Evolutionary conservation across 1,139 yeast species (phyloP), one percentile per base, ranked within the genome.

Genomic region (Meyerozyma athensensis): DNA sequence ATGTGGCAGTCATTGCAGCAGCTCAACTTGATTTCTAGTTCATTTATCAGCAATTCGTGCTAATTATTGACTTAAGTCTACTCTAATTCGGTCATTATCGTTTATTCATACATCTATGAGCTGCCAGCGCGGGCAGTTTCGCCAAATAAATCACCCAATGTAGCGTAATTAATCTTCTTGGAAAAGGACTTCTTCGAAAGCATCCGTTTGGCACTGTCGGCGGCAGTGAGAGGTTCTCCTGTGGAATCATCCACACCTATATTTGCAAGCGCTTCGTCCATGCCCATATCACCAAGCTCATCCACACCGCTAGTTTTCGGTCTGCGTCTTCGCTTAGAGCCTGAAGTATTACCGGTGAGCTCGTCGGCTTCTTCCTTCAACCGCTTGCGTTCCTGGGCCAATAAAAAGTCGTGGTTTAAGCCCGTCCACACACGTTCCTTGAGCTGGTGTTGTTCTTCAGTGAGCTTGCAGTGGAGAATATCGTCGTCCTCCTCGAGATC

Each of bases 391-490:
- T 92, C 97, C 59, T 87, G 96, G 37, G 83, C 94, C 19, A 87
- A 61, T 41, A 92, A 65, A 52, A 80, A 94, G 23, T 90, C 97
- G 42, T 85, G 86, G 59, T 92, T 87, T 38, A 86, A 69, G 1
- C 94, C 89, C 40, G 85, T 78, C 97, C 98, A 92, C 5, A 89
- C 77, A 43, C 82, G 71, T 47, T 86, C 89, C 59, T 86, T 90
- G 51, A 80, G 53, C 39, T 67, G 61, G 39, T 48, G 72, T 47
- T 92, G 96, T 34, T 79, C 84, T 36, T 75, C 79, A 4, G 77
- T 72, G 39, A 92, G 64, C 35, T 86, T 54, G 32, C 80, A 68
- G 0, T 64, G 61, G 4, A 77, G 78, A 8, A 86, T 65, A 50
- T 89, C 95, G 16, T 77, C 85, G 7, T 24, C 28, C 53, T 89